Base-by-base conservation (phyloP, 352 stramenopile species). In the Phytophthora aleatoria region DNA sequence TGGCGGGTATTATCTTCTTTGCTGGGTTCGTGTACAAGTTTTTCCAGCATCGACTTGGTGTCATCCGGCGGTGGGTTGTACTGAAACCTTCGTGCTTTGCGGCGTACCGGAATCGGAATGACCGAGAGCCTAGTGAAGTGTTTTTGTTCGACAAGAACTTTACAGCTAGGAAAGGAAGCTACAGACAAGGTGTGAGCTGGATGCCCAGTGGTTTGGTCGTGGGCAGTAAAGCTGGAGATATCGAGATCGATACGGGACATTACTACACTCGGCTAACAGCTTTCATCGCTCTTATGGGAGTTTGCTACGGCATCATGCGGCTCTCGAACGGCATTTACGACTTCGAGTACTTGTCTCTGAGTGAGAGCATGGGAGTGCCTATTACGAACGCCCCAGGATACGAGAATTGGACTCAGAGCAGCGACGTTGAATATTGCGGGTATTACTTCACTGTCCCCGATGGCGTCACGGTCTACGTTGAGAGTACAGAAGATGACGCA, bases 121-220 rank as follows among this genome's bases (percentile, higher is more conserved):
- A 95, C 35, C 77, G 74, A 42, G 87, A 95, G 49, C 85, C 85
- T 15, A 95, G 83, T 41, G 87, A 95, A 45, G 87, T 95, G 15
- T 94, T 95, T 62, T 57, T 95, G 30, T 95, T 95, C 52, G 87
- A 94, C 67, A 92, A 91, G 64, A 91, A 70, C 16, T 95, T 95
- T 58, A 82, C 82, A 16, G 79, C 84, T 2, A 70, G 59, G 2
- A 92, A 93, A 71, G 87, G 85, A 51, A 92, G 83, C 44, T 94
- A 93, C 61, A 73, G 80, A 3, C 87, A 95, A 66, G 87, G 87
- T 16, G 83, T 94, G 24, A 93, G 85, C 33, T 96, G 87, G 86
- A 96, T 96, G 87, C 85, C 85, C 2, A 96, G 85, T 60, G 87
- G 87, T 3, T 74, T 96, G 39, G 77, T 92, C 6, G 79, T 96